These are phyloP conservation scores for Aureobasidium sp. DNA, from an alignment of 2,329 filamentous ascomycete species.

Conservation along the genomic window DNA sequence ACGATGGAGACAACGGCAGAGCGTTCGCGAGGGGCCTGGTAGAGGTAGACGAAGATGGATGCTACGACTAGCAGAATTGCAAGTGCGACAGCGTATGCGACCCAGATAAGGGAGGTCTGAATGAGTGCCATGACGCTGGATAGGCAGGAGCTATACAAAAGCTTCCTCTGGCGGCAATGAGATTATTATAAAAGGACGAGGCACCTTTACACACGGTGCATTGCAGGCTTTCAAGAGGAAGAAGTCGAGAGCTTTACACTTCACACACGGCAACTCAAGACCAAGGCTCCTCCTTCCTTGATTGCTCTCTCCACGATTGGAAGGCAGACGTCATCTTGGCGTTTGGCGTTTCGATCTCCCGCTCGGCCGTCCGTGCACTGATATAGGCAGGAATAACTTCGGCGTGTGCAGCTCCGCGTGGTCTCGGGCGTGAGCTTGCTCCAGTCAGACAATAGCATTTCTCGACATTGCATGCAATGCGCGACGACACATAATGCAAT, in stretches of 20 bases:
- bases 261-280: neutral
- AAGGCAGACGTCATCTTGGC: constrained; percentile 2
- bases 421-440: neutral
- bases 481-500: constrained; percentile 60
- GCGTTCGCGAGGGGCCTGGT: constrained; percentile 81
- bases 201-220: neutral
- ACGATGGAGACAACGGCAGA: constrained; percentile 73
- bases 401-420: neutral
- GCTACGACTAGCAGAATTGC: constrained; percentile 67
- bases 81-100: constrained; percentile 79
- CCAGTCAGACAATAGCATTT: neutral
- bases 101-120: constrained; percentile 88
- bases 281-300: neutral
- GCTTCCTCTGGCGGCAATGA: neutral
- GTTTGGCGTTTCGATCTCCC: neutral
- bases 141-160: neutral
- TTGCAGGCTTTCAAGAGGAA: neutral
- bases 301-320: neutral
- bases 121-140: constrained; percentile 54
- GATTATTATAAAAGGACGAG: neutral
- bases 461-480: neutral
- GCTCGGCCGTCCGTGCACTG: neutral
- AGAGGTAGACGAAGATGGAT: constrained; percentile 79
- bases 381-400: neutral
- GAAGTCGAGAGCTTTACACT: neutral